Conservation (phyloP, 148 eudicot species). For the Euryodendron excelsum region DNA sequence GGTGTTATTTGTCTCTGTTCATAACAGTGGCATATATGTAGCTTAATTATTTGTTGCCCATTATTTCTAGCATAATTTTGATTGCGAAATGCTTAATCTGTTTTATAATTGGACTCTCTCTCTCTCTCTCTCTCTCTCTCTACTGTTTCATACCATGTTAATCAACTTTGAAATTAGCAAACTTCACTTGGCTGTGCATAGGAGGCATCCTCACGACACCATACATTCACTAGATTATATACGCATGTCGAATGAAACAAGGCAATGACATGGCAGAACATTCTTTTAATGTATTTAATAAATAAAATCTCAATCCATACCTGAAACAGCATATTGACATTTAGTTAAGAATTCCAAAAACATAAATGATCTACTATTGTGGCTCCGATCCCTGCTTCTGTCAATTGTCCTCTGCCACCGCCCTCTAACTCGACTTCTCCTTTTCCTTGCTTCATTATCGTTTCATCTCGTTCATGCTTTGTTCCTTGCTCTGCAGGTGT, state of each 20-base stretch:
- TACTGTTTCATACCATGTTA: no score
- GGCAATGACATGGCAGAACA: neutral
- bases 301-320: neutral
- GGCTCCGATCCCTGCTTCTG: neutral
- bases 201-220: no score
- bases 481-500: constrained; percentile 25
- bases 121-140: no score
- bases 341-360: neutral
- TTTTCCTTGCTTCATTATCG: neutral
- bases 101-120: no score
- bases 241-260: neutral
- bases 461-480: neutral
- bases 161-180: no score
- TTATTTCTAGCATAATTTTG: no score
- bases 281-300: neutral
- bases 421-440: neutral
- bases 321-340: neutral
- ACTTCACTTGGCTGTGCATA: no score
- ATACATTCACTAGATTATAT: no score
- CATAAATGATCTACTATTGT: neutral
- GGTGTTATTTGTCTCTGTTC: no score
- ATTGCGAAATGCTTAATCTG: no score
- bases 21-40: no score
- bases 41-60: no score
- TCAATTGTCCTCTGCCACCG: neutral